Base-by-base conservation (phyloP, 495 filamentous ascomycete genomes). In the Aspergillus avenaceus region DNA sequence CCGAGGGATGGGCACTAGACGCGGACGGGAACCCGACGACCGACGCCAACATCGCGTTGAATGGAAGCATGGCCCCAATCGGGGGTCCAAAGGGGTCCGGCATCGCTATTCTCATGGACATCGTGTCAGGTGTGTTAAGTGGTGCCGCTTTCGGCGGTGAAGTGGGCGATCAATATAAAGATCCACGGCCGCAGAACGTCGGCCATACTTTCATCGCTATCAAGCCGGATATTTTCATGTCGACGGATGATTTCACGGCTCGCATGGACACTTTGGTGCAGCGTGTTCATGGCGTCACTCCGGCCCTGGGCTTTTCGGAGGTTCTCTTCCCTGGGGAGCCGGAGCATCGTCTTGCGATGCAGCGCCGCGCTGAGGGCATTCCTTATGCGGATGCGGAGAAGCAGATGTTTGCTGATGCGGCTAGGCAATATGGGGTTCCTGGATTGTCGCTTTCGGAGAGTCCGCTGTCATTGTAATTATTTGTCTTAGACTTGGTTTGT, bases 81-180 rank as follows among this genome's bases (percentile, higher is more conserved):
- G 65, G 65, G 5, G 65, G 65, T 1, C 62, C 65, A 4, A 59
- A 67, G 54, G 65, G 65, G 5, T 60, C 54, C 1, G 65, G 56
- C 0, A 40, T 69, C 16, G 64, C 65, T 0, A 69, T 65, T 11
- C 36, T 69, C 52, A 66, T 69, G 63, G 65, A 69, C 32, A 53
- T 69, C 12, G 55, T 69, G 31, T 52, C 45, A 2, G 64, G 65
- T 8, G 22, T 69, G 0, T 18, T 69, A 18, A 52, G 59, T 0
- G 65, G 63, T 4, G 56, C 64, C 2, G 48, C 56, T 1, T 69
- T 69, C 49, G 63, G 41, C 9, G 65, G 63, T 13, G 54, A 61
- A 24, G 65, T 69, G 0, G 40, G 47, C 18, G 59, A 63, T 42
- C 61, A 56, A 32, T 63, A 66, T 28, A 60, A 68, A 27, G 41